Evolutionary conservation across 352 stramenopile species (phyloP).

Genomic region (Pythium guiyangense): DNA sequence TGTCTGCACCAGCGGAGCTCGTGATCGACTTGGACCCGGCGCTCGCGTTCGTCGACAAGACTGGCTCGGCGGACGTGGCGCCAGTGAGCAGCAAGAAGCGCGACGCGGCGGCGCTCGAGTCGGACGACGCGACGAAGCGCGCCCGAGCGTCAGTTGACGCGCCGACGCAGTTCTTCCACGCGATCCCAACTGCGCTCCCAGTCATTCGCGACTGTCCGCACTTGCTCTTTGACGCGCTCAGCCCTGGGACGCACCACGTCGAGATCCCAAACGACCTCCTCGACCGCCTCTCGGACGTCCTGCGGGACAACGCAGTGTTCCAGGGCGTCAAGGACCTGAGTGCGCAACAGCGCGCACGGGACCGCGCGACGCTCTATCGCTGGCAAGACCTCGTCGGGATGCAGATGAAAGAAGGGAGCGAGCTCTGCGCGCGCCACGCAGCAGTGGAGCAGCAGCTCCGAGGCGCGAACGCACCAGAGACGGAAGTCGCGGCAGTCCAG

Average conservation of each 20-base stretch:
- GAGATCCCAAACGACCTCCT: constrained; percentile 41
- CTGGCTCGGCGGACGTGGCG: constrained; percentile 17
- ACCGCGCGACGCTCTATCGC: constrained; percentile 68
- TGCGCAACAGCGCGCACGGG: constrained; percentile 52
- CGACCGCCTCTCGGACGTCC: constrained; percentile 52
- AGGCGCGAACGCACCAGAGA: neutral
- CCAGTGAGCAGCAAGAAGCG: constrained; percentile 1
- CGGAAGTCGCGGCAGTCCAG: constrained; percentile 42
- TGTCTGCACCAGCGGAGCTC: neutral
- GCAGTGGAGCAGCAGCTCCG: constrained; percentile 35
- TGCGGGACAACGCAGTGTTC: constrained; percentile 65
- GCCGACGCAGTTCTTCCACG: constrained; percentile 31
- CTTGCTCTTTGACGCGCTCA: constrained; percentile 61
- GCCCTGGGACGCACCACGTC: constrained; percentile 15
- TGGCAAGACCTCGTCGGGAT: constrained; percentile 77
- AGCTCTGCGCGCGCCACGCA: constrained; percentile 56
- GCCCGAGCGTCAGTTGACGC: neutral
- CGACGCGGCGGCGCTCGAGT: neutral
- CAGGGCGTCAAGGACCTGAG: constrained; percentile 54
- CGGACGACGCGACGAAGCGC: constrained; percentile 9
- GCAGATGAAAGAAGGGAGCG: constrained; percentile 81
- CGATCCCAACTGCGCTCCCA: constrained; percentile 53
- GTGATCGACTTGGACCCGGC: constrained; percentile 26
- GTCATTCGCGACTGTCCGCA: constrained; percentile 50
- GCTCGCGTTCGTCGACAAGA: constrained; percentile 69